Conservation (phyloP, 345 rosid species). For the Aurinia saxatilis region DNA sequence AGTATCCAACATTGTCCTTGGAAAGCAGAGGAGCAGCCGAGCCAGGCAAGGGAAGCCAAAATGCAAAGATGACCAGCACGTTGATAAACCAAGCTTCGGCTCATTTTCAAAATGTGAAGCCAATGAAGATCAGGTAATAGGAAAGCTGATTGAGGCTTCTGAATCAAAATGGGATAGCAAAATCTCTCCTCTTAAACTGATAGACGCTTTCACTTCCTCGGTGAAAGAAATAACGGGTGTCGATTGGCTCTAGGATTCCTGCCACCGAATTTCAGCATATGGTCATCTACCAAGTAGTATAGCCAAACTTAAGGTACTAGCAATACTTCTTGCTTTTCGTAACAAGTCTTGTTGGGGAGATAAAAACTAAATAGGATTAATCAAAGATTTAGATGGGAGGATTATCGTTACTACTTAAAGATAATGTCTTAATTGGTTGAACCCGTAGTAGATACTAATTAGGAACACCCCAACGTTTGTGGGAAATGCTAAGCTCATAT, state of each 20-base stretch:
- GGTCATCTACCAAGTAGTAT: conserved; percentile 27
- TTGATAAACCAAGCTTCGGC: conserved; percentile 32
- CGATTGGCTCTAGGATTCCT: conserved; percentile 40
- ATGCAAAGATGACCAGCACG: conserved; percentile 33
- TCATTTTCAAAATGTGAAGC: conserved; percentile 42
- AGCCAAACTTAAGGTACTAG: conserved; percentile 1
- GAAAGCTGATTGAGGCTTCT: conserved; percentile 37
- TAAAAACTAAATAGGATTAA: no score
- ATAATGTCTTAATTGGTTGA: no score
- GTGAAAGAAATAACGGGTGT: conserved; percentile 11
- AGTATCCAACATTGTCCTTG: conserved; percentile 5
- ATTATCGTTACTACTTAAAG: no score
- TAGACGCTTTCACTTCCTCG: background rate
- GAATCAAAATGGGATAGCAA: conserved; percentile 12
- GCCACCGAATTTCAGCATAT: conserved; percentile 27
- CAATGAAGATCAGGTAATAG: conserved; percentile 40
- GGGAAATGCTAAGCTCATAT: no score
- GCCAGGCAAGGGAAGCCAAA: conserved; percentile 32
- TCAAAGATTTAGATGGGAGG: no score
- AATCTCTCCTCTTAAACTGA: conserved; percentile 19
- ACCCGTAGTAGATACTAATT: no score
- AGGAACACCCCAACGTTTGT: no score
- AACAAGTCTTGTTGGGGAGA: conserved; percentile 8
- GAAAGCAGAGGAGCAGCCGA: conserved; percentile 31
- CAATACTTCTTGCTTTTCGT: background rate